Evolutionary conservation across 257 asterid genomes (phyloP).

Genomic region (Forsythia viridissima): DNA sequence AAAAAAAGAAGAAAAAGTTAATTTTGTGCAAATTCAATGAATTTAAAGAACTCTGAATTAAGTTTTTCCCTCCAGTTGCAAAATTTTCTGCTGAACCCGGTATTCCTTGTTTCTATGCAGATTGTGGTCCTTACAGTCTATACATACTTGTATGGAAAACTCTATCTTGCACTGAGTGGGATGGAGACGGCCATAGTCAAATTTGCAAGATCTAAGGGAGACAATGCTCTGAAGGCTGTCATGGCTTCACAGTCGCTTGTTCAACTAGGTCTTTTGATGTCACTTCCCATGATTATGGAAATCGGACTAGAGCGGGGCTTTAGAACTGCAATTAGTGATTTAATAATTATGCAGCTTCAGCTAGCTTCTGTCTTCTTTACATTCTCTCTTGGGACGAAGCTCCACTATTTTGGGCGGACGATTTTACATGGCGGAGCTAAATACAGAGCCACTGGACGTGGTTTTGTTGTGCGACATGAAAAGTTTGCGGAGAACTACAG

Average conservation of each 20-base stretch:
- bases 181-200: conserved; percentile 47
- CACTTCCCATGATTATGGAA: conserved; percentile 69
- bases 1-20: too few relatives aligned
- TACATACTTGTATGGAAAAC: conserved; percentile 52
- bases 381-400: conserved; percentile 62
- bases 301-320: conserved; percentile 64
- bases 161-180: conserved; percentile 62
- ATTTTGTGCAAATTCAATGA: too few relatives aligned
- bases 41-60: too few relatives aligned
- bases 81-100: too few relatives aligned
- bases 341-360: conserved; percentile 59
- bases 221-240: conserved; percentile 47
- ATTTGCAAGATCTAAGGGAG: conserved; percentile 53
- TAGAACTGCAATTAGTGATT: conserved; percentile 52
- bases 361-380: conserved; percentile 60
- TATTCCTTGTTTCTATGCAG: conserved; percentile 31
- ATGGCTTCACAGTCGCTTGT: conserved; percentile 62
- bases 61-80: too few relatives aligned
- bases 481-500: conserved; percentile 64
- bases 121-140: conserved; percentile 54
- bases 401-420: conserved; percentile 66
- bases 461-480: conserved; percentile 63
- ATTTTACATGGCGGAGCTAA: conserved; percentile 67
- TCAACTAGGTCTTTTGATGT: conserved; percentile 62
- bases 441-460: conserved; percentile 70